Evolutionary conservation across 1,284 basidiomycete genomes (phyloP), one percentile per base, ranked within the genome.

Genomic region (Crepidotus sp.): DNA sequence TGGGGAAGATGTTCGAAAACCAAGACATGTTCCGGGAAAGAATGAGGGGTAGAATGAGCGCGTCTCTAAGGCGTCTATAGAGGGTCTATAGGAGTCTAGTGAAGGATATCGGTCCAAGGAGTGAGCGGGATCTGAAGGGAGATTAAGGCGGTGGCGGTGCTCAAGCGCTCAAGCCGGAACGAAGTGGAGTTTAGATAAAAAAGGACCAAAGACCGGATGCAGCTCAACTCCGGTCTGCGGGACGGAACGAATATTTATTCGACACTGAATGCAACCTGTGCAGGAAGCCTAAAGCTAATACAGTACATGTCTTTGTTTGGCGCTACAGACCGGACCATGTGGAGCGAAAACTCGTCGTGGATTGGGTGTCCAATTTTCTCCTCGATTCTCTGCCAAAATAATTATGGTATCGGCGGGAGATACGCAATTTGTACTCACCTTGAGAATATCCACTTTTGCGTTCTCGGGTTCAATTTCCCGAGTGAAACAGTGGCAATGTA

Each of bases 231-330:
- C 21, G 21, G 21, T 22, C 3, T 9, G 3, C 7, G 10, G 6
- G 11, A 22, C 29, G 30, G 15, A 17, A 31, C n/a, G 17, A 3
- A 26, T 17, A 34, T 26, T 44, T 25, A 46, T 40, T 38, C 40
- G n/a, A n/a, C 37, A 36, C 37, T 18, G 27, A 52, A 47, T 36
- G 47, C 80, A 7, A 79, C 77, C 42, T 65, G 65, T 30, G 60
- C 59, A 14, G 93, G 90, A 17, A 98, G 73, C 36, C 83, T 70
- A 71, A 99, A 98, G 57, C 83, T 85, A 42, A 99, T 76, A 65
- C 96, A 96, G 64, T 96, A 98, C 96, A 98, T 98, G 57, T 95
- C 87, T 67, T 98, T 98, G 66, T 83, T 90, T 3, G 96, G 96
- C 2, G 95, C 93, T 6, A 99, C 95, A 10, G 85, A 83, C 38